Evolutionary conservation across 2,329 filamentous ascomycete genomes (phyloP), one percentile per base, ranked within the genome.

Genomic region (Apiospora kogelbergensis): DNA sequence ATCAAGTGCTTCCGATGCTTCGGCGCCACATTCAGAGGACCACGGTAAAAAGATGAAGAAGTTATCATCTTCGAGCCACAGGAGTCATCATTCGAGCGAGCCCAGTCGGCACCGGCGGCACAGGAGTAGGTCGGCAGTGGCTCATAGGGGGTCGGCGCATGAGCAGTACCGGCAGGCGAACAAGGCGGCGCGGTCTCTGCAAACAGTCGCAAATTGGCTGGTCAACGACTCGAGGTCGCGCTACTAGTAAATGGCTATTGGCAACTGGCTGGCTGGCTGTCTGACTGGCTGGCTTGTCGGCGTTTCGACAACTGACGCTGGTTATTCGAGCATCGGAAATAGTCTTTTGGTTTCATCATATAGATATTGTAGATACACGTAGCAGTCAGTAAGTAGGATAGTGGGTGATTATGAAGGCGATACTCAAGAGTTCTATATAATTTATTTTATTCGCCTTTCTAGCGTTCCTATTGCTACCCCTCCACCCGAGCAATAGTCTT

Each of bases 401-500:
- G 33, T 33, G 3, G 7, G 4, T 33, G 33, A 4, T 3, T 3
- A 33, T 33, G 7, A 33, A 33, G 4, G n/a, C n/a, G n/a, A n/a
- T n/a, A n/a, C n/a, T n/a, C n/a, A n/a, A n/a, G n/a, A n/a, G n/a
- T n/a, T n/a, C n/a, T n/a, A n/a, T n/a, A n/a, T n/a, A n/a, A n/a
- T n/a, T n/a, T n/a, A n/a, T n/a, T n/a, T n/a, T n/a, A n/a, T n/a
- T n/a, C n/a, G n/a, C n/a, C n/a, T n/a, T n/a, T n/a, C n/a, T n/a
- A n/a, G n/a, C n/a, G n/a, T 53, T 26, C 46, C 7, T 33, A 33
- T 33, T 33, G 33, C 33, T 33, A 33, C 33, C 33, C 33, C 33
- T 33, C 26, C 4, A n/a, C 26, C 3, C 53, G 53, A 37, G 53
- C 53, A 37, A 60, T 60, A 0, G 80, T 81, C 71, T 77, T 81